These are phyloP conservation scores for Inga laurina DNA, from an alignment of 306 rosid genomes.

Conservation along the genomic window DNA sequence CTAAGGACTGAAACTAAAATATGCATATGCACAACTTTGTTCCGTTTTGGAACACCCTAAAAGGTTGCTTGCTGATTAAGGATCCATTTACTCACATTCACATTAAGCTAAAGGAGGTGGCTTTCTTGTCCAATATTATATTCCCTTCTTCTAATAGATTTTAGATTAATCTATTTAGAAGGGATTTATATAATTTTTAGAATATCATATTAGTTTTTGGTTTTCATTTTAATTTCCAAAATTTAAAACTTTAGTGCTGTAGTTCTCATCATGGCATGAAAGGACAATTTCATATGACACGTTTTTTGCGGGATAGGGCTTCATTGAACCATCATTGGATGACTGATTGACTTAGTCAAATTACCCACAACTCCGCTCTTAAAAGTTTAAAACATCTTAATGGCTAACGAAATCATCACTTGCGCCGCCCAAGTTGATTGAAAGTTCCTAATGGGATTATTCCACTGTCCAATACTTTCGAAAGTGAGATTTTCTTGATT, in stretches of 20 bases:
- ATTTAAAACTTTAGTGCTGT: not conserved
- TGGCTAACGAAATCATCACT: slow-evolving; percentile 2
- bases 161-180: no score
- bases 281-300: not conserved
- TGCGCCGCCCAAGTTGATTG: not conserved
- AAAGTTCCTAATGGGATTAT: slow-evolving; percentile 1
- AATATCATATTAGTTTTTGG: no score
- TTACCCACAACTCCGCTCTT: no score
- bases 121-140: not conserved
- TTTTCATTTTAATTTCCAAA: no score
- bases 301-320: not conserved
- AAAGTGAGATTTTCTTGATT: not conserved
- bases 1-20: not conserved
- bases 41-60: not conserved
- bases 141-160: not conserved
- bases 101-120: not conserved
- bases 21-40: not conserved
- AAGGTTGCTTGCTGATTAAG: slow-evolving; percentile 11
- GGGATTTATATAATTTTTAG: no score
- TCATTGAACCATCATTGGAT: slow-evolving; percentile 4
- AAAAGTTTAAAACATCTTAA: no score
- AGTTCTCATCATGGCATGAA: slow-evolving; percentile 9
- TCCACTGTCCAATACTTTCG: not conserved
- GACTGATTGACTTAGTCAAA: not conserved
- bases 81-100: not conserved